Evolutionary conservation across 2,329 filamentous ascomycete genomes (phyloP).

Genomic region (Podosphaera xanthii): DNA sequence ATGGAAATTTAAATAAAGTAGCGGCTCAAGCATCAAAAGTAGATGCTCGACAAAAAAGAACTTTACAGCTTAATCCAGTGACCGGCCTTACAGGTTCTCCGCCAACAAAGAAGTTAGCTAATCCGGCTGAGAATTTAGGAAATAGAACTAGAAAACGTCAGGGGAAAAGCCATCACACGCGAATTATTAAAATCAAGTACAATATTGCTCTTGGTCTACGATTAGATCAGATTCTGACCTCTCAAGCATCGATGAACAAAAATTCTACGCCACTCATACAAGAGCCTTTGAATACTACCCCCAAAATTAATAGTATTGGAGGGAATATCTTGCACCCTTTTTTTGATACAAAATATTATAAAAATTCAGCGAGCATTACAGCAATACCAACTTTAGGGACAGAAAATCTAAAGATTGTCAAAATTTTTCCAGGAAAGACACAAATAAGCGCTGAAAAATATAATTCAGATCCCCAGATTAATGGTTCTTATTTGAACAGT

Average conservation of each 20-base stretch:
- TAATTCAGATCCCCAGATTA: too few relatives aligned
- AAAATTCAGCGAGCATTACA: slow-evolving; percentile 5
- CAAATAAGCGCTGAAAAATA: too few relatives aligned
- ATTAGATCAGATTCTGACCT: slow-evolving; percentile 37
- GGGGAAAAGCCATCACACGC: too few relatives aligned
- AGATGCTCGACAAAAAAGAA: slow-evolving; percentile 19
- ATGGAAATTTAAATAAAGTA: too few relatives aligned
- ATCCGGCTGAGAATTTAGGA: slow-evolving; percentile 1
- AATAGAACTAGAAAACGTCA: slow-evolving; percentile 1
- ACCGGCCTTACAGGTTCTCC: slow-evolving; percentile 41
- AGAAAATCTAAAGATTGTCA: too few relatives aligned
- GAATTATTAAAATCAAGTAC: slow-evolving; percentile 1
- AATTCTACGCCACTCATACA: background rate
- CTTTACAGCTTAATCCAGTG: slow-evolving; percentile 33
- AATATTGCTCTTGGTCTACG: slow-evolving; percentile 25
- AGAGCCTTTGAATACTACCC: background rate
- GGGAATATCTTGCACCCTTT: slow-evolving; percentile 41
- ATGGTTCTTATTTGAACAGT: too few relatives aligned
- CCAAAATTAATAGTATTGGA: background rate
- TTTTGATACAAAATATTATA: slow-evolving; percentile 33
- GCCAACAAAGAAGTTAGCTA: slow-evolving; percentile 27
- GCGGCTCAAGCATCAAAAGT: too few relatives aligned
- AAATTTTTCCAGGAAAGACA: too few relatives aligned
- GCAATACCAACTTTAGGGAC: background rate
- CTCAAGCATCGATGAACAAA: background rate